Evolutionary conservation across 805 yeast genomes (phyloP).

Genomic region (Candida vartiovaarae): DNA sequence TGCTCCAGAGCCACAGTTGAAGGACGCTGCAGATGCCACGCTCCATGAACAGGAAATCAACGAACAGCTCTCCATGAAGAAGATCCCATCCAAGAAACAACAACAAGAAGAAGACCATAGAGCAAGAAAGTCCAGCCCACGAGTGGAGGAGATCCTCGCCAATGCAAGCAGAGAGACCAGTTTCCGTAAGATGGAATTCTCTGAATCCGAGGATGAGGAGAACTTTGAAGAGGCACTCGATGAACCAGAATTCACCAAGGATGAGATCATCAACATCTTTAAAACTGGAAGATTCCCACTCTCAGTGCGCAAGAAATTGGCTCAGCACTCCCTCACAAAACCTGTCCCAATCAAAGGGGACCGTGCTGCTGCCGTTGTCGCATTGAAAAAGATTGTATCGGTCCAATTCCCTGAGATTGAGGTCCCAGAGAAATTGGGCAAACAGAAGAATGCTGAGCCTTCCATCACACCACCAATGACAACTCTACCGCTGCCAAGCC

Average conservation of each 20-base stretch:
- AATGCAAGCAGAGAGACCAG: conserved; percentile 1
- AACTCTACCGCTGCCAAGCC: too few species aligned
- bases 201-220: conserved; percentile 2
- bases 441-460: too few species aligned
- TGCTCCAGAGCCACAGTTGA: conserved; percentile 36
- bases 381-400: conserved; percentile 2
- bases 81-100: not conserved
- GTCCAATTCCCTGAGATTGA: conserved; percentile 7
- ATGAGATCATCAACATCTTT: conserved; percentile 5
- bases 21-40: conserved; percentile 32
- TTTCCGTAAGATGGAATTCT: not conserved
- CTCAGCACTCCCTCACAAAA: conserved; percentile 3
- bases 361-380: conserved; percentile 2
- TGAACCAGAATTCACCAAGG: conserved; percentile 6
- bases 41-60: conserved; percentile 31
- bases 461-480: too few species aligned
- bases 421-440: not conserved
- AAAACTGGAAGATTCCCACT: conserved; percentile 4
- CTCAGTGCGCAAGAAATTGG: conserved; percentile 6
- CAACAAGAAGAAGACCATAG: not conserved
- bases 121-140: not conserved
- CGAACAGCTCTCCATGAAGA: conserved; percentile 19
- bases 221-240: not conserved
- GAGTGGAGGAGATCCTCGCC: not conserved
- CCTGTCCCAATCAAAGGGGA: conserved; percentile 2